Conservation (phyloP, 2,329 filamentous ascomycete genomes). For the Emmonsiellopsis sp. region DNA sequence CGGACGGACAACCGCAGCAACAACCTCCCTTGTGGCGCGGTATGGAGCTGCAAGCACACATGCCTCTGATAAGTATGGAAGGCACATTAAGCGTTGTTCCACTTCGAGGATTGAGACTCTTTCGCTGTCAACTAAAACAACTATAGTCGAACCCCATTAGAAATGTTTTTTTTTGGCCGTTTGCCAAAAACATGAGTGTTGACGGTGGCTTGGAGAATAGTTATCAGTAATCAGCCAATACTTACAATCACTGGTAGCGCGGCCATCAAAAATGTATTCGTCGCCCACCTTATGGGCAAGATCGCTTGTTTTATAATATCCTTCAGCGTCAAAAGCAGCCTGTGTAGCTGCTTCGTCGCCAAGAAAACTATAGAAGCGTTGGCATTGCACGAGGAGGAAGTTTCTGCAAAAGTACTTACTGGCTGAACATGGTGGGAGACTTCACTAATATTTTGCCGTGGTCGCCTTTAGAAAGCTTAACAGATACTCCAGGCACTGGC, state of each 20-base stretch:
- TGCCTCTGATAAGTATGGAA: slow-evolving; percentile 13
- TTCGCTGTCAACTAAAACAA: slow-evolving; percentile 6
- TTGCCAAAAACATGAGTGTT: too few relatives aligned
- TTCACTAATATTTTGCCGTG: slow-evolving; percentile 9
- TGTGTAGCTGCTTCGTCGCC: slow-evolving; percentile 6
- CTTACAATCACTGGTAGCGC: slow-evolving; percentile 13
- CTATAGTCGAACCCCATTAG: not conserved
- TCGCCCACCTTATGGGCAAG: slow-evolving; percentile 7
- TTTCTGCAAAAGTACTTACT: slow-evolving; percentile 1
- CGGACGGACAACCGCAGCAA: slow-evolving; percentile 5
- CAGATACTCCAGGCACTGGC: too few relatives aligned
- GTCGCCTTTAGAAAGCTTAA: too few relatives aligned
- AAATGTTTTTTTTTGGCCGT: not conserved
- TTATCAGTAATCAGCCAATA: not conserved
- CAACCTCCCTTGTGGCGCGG: slow-evolving; percentile 1
- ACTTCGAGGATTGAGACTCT: slow-evolving; percentile 10
- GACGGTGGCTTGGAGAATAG: not conserved
- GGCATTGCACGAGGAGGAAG: not conserved
- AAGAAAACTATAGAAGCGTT: slow-evolving; percentile 4
- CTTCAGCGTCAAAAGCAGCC: slow-evolving; percentile 9
- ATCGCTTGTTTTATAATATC: slow-evolving; percentile 15
- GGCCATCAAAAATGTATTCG: slow-evolving; percentile 13
- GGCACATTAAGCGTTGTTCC: slow-evolving; percentile 9
- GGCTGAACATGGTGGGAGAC: slow-evolving; percentile 1
- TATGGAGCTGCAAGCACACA: slow-evolving; percentile 9